A percentile compares a stretch with the other conserved stretches of the same genome.
Evolutionary conservation across 176 grass and related monocot genomes (phyloP).

Genomic region (Bromus sterilis): DNA sequence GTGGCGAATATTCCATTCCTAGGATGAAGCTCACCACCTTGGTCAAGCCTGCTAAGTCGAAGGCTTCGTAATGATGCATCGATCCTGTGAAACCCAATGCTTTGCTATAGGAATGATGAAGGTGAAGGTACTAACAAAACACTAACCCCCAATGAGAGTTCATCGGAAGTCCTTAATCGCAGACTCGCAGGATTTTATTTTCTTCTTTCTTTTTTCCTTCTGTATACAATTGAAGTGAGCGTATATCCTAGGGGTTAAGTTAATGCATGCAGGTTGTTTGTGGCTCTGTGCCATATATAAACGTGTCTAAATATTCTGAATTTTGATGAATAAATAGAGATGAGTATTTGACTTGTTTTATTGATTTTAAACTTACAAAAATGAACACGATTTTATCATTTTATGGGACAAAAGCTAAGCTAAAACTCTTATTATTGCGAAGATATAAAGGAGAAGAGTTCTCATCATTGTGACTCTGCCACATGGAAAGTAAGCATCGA

Average conservation of each 20-base stretch:
- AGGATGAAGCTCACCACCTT: constrained; percentile 50
- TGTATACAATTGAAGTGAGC: constrained; percentile 18
- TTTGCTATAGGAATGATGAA: constrained; percentile 15
- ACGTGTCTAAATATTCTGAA: neutral
- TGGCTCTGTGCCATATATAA: neutral
- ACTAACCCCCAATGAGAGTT: constrained; percentile 25
- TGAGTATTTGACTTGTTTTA: neutral
- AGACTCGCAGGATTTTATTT: neutral
- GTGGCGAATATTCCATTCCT: constrained; percentile 45
- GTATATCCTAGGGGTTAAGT: constrained; percentile 29
- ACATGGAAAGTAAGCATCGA: neutral
- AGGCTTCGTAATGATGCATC: constrained; percentile 7
- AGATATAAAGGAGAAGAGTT: neutral
- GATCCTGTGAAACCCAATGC: neutral
- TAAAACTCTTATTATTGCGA: neutral
- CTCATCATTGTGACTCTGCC: neutral
- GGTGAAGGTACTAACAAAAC: constrained; percentile 32
- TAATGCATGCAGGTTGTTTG: constrained; percentile 5
- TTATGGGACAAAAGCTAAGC: neutral
- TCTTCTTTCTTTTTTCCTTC: neutral
- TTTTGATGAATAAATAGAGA: constrained; percentile 46
- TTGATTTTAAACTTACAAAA: neutral
- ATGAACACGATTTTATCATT: neutral
- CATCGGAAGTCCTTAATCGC: constrained; percentile 4
- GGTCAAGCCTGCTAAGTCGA: constrained; percentile 22